These are phyloP conservation scores for Geotrichum carabidarum DNA, from an alignment of 1,139 yeast species.

Conservation along the genomic window DNA sequence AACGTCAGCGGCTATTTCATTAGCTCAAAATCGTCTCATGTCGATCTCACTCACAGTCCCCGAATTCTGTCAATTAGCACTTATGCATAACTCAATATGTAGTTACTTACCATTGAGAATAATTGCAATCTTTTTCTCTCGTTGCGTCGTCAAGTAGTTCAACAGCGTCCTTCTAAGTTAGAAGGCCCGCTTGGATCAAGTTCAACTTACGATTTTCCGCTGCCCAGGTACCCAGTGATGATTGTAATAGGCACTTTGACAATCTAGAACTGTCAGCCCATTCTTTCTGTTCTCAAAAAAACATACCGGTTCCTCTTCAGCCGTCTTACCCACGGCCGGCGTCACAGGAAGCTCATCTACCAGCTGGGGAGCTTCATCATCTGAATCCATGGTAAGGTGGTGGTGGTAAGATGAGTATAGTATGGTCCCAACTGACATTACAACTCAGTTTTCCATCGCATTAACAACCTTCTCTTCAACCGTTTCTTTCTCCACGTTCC, in stretches of 20 bases:
- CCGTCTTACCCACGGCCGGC: constrained; percentile 8
- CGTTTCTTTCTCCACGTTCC: background rate
- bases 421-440: too few relatives aligned
- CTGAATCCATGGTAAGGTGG: constrained; percentile 10
- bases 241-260: constrained; percentile 81
- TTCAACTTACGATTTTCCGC: constrained; percentile 65
- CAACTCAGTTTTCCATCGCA: background rate
- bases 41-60: constrained; percentile 30
- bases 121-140: constrained; percentile 74
- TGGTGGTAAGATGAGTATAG: background rate
- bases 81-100: background rate
- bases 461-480: background rate
- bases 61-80: constrained; percentile 30
- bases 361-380: constrained; percentile 17
- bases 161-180: constrained; percentile 50
- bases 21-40: background rate
- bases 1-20: constrained; percentile 70
- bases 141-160: constrained; percentile 63
- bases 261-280: background rate
- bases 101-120: constrained; percentile 59
- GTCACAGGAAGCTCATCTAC: constrained; percentile 10
- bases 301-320: constrained; percentile 12
- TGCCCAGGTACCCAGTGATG: constrained; percentile 90
- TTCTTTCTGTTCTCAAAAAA: background rate
- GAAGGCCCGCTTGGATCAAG: background rate